These are phyloP conservation scores for Debaryomyces hansenii DNA, from an alignment of 805 yeast species.

Conservation along the genomic window DNA sequence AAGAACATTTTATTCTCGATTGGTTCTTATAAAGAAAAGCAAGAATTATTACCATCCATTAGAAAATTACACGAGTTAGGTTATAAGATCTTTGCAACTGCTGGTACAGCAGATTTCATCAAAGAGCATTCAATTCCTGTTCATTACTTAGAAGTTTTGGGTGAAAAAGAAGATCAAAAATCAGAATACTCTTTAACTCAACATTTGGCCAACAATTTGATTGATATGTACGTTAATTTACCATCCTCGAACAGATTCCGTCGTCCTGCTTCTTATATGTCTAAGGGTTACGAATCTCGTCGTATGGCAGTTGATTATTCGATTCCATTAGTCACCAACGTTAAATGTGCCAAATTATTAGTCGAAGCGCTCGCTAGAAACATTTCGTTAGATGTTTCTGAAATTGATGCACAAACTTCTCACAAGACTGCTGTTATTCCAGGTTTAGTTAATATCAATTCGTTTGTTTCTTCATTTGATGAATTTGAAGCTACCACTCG, in stretches of 20 bases:
- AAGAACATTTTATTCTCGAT: conserved; percentile 90
- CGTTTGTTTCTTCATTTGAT: conserved; percentile 71
- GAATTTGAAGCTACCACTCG: conserved; percentile 71
- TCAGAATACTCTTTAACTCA: conserved; percentile 93
- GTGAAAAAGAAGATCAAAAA: conserved; percentile 74
- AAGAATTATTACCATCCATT: conserved; percentile 87
- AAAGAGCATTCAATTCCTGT: conserved; percentile 94
- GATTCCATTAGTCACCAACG: conserved; percentile 95
- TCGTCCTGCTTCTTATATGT: conserved; percentile 97
- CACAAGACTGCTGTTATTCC: conserved; percentile 81
- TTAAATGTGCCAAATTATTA: conserved; percentile 92
- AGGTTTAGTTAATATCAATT: conserved; percentile 79
- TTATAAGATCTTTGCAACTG: conserved; percentile 90
- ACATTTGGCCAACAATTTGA: conserved; percentile 94
- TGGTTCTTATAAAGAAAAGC: conserved; percentile 96
- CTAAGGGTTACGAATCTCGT: conserved; percentile 96
- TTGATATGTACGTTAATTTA: conserved; percentile 92
- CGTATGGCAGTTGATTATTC: conserved; percentile 99
- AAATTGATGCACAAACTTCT: conserved; percentile 87
- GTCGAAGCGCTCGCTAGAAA: conserved; percentile 89
- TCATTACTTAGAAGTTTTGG: conserved; percentile 86
- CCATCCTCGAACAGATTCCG: conserved; percentile 97
- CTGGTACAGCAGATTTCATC: conserved; percentile 98
- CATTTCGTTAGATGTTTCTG: conserved; percentile 63
- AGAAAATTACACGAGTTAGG: conserved; percentile 79